Conservation (phyloP, 306 rosid genomes). For the Acacia melanoxylon region DNA sequence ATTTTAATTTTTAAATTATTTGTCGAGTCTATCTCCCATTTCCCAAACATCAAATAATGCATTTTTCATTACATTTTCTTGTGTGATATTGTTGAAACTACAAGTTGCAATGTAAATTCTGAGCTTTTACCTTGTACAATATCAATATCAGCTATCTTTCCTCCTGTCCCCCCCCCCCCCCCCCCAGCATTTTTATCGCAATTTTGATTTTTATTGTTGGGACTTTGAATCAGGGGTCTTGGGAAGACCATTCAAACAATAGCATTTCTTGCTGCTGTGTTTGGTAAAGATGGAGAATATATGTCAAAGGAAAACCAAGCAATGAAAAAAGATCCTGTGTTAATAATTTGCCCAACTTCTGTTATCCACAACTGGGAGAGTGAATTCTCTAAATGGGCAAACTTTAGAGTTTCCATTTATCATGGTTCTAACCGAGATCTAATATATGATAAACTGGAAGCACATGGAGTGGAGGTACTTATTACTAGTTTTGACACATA, state of each 20-base stretch:
- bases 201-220: slow-evolving; percentile 28
- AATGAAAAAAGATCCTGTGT: slow-evolving; percentile 62
- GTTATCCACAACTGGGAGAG: slow-evolving; percentile 90
- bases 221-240: slow-evolving; percentile 74
- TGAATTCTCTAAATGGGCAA: slow-evolving; percentile 92
- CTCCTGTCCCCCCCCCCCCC: too few relatives aligned
- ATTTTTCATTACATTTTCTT: not conserved
- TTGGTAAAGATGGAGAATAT: slow-evolving; percentile 61
- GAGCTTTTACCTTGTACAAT: not conserved
- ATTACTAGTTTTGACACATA: slow-evolving; percentile 90
- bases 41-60: slow-evolving; percentile 8
- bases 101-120: not conserved
- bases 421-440: slow-evolving; percentile 85
- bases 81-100: not conserved
- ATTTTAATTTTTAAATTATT: not conserved
- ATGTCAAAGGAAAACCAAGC: slow-evolving; percentile 30
- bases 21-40: slow-evolving; percentile 20
- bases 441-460: slow-evolving; percentile 65
- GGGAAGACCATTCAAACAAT: slow-evolving; percentile 95
- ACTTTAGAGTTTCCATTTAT: slow-evolving; percentile 71
- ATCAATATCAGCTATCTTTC: not conserved
- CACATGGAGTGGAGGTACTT: slow-evolving; percentile 66
- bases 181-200: not conserved
- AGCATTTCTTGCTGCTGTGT: slow-evolving; percentile 91
- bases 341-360: slow-evolving; percentile 84